These are phyloP conservation scores for Priceomyces castillae DNA, from an alignment of 805 yeast species.

Conservation along the genomic window DNA sequence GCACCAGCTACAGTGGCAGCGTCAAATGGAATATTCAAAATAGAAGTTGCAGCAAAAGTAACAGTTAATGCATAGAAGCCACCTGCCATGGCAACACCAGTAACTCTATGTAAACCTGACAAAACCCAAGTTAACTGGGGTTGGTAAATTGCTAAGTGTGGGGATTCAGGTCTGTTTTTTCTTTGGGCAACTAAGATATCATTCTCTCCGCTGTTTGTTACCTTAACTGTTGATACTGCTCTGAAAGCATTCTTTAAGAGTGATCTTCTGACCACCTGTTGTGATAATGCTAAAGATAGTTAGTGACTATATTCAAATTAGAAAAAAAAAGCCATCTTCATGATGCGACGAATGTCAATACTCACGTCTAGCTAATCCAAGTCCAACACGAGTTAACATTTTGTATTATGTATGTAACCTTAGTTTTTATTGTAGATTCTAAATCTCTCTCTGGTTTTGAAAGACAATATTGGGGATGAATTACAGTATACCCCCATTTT, in stretches of 20 bases:
- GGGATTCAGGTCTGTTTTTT: conserved; percentile 83
- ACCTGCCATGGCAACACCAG: conserved; percentile 80
- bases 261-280: conserved; percentile 10
- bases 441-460: background rate
- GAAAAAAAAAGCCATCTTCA: background rate
- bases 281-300: conserved; percentile 14
- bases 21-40: conserved; percentile 55
- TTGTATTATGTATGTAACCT: conserved; percentile 1
- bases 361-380: conserved; percentile 29
- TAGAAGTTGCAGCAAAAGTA: conserved; percentile 67
- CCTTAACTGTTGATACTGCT: conserved; percentile 34
- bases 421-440: background rate
- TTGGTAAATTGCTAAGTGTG: conserved; percentile 85
- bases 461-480: background rate
- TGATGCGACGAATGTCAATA: background rate
- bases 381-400: conserved; percentile 35
- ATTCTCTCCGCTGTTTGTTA: conserved; percentile 63
- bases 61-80: conserved; percentile 77
- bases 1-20: conserved; percentile 50
- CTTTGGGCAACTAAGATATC: conserved; percentile 77
- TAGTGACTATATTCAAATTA: conserved; percentile 8
- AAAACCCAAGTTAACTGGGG: conserved; percentile 85
- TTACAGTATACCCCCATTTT: background rate
- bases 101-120: conserved; percentile 81
- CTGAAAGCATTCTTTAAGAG: conserved; percentile 13